These are phyloP conservation scores for Cladosporium halotolerans DNA, from an alignment of 2,329 filamentous ascomycete species.

Conservation along the genomic window DNA sequence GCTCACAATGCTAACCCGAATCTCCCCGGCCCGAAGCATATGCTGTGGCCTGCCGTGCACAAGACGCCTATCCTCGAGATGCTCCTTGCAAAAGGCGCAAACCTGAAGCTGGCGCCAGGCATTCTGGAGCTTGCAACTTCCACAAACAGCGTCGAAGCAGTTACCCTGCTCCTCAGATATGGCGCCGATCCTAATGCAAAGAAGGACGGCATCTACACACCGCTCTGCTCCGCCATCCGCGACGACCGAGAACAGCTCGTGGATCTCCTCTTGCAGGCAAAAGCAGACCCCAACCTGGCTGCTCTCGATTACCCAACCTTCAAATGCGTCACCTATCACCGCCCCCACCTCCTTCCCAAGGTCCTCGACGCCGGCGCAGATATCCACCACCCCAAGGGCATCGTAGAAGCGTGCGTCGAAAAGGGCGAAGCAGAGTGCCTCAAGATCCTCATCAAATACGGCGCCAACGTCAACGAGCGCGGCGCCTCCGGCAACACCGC, in stretches of 20 bases:
- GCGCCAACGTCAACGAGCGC: constrained; percentile 55
- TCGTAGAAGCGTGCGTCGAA: constrained; percentile 58
- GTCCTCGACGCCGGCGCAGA: constrained; percentile 57
- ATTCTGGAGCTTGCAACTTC: constrained; percentile 61
- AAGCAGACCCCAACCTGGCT: constrained; percentile 48
- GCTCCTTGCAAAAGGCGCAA: constrained; percentile 48
- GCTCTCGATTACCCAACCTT: constrained; percentile 61
- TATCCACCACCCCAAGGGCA: constrained; percentile 55
- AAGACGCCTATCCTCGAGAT: constrained; percentile 53
- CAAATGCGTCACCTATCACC: constrained; percentile 62
- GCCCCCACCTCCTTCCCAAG: constrained; percentile 54
- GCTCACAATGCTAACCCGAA: constrained; percentile 61
- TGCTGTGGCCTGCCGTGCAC: constrained; percentile 59
- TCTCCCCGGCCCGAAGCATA: constrained; percentile 49
- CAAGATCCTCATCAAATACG: constrained; percentile 54
- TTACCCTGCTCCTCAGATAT: constrained; percentile 56
- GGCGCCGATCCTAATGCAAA: constrained; percentile 57
- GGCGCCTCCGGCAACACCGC: constrained; percentile 54
- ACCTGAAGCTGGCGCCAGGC: constrained; percentile 56
- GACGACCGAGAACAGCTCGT: constrained; percentile 60
- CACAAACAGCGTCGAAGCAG: constrained; percentile 55
- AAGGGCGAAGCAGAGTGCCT: constrained; percentile 57
- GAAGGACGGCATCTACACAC: constrained; percentile 60
- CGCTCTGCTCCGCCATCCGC: constrained; percentile 61
- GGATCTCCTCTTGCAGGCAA: constrained; percentile 49